Base-by-base conservation (phyloP, 768 basidiomycete species). In the Daedaleopsis sinensis region DNA sequence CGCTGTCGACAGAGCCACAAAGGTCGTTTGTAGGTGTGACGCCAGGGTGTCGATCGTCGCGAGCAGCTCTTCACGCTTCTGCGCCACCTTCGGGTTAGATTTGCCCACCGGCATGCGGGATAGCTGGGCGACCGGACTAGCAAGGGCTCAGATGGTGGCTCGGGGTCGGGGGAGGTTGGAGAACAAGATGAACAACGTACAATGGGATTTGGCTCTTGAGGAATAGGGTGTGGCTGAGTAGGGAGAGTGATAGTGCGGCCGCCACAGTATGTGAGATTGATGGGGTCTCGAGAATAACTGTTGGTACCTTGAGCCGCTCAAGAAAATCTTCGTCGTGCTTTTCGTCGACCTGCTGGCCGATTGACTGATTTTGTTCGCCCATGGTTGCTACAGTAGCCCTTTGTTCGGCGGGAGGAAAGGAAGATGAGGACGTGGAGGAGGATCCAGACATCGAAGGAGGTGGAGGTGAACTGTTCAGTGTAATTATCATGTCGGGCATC, bases 131-230 rank as follows among this genome's bases (percentile, higher is more conserved):
- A 91, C 77, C 6, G 90, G 90, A 48, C 90, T 90, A 38, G 23
- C 12, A 51, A 24, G 46, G 9, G 19, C 48, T 8, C 11, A 12
- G 37, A 15, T 1, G 15, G 27, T 32, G 7, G 3, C 27, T 32
- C 27, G 27, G 27, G 27, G 15, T 36, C 5, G 16, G 8, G 42
- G 43, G 1, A 37, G 21, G 12, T 23, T 6, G 5, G 35, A 37
- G 0, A 52, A 16, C 13, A 50, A 51, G 21, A 19, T 21, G 19
- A 47, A 13, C 36, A 24, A 82, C 90, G 74, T 67, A 92, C 90
- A 92, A 85, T 1, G 90, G 91, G 0, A 92, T 78, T 66, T 93
- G 91, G 63, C 82, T 88, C 71, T 93, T 93, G 57, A 93, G 75
- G 68, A 90, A 93, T 18, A 93, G 71, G 2, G 91, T 80, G 68